A percentile compares a stretch with the other conserved stretches of the same genome.
phyloP scores from a whole-genome alignment of 106 monocot genomes.

The Dioscorea zingiberensis region DNA sequence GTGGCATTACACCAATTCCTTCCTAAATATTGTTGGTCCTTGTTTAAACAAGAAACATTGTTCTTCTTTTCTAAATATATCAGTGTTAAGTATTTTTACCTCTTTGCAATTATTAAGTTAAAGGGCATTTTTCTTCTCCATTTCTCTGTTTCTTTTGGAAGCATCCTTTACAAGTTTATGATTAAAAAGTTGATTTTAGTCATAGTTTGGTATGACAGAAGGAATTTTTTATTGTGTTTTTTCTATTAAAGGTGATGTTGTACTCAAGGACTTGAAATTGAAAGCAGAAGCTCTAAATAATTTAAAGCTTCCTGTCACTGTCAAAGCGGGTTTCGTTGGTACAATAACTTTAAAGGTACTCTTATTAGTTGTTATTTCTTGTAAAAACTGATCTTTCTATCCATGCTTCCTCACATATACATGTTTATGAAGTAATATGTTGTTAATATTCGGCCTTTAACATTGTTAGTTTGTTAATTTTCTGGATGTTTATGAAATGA shows the following conservation, averaged over 20 bases:
- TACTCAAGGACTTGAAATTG: slow-evolving; percentile 88
- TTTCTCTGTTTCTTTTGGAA: background rate
- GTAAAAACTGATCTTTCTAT: too few relatives aligned
- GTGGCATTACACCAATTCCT: background rate
- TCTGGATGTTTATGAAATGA: too few relatives aligned
- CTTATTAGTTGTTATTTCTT: background rate
- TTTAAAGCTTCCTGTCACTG: slow-evolving; percentile 81
- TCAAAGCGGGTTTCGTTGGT: slow-evolving; percentile 95
- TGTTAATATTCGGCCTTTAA: too few relatives aligned
- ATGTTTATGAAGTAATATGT: too few relatives aligned
- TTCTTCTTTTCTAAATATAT: background rate
- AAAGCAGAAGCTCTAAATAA: slow-evolving; percentile 96
- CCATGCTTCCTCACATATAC: too few relatives aligned
- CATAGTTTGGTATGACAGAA: too few relatives aligned
- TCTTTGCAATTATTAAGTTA: background rate
- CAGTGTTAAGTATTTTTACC: background rate
- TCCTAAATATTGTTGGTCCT: background rate
- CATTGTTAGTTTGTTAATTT: too few relatives aligned
- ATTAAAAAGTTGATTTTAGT: too few relatives aligned
- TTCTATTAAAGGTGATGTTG: slow-evolving; percentile 72
- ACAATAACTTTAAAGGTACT: slow-evolving; percentile 95
- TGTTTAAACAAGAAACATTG: background rate
- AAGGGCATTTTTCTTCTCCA: background rate
- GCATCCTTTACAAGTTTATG: too few relatives aligned
- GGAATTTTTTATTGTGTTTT: background rate